Evolutionary conservation across 179 eudicot genomes (phyloP).

Genomic region (Gypsophila paniculata): DNA sequence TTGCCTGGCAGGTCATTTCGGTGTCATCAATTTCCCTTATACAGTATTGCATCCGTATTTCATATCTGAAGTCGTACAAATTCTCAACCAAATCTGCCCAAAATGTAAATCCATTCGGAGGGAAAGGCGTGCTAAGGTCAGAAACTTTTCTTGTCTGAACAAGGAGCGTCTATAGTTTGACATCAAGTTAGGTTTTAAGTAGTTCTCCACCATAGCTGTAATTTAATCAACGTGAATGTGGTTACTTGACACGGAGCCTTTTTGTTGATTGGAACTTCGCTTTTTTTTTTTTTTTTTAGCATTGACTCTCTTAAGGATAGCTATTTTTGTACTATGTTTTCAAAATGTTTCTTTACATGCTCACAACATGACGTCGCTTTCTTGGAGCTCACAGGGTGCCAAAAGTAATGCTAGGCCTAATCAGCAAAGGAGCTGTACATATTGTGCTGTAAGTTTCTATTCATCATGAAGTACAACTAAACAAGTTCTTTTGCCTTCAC

Average conservation of each 20-base stretch:
- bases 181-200: neutral
- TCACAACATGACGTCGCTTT: conserved; percentile 3
- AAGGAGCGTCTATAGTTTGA: neutral
- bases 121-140: conserved; percentile 55
- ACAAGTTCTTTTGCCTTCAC: neutral
- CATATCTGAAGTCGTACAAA: conserved; percentile 61
- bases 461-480: conserved; percentile 5
- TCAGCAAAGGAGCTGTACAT: conserved; percentile 46
- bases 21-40: conserved; percentile 57
- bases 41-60: conserved; percentile 78
- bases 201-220: neutral
- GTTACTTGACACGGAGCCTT: too few species aligned
- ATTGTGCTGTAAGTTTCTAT: conserved; percentile 53
- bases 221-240: neutral
- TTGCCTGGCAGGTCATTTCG: conserved; percentile 75
- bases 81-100: conserved; percentile 80
- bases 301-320: neutral
- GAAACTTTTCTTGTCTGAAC: conserved; percentile 25
- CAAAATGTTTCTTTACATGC: neutral
- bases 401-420: conserved; percentile 35
- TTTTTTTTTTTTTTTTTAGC: too few species aligned
- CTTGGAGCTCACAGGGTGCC: conserved; percentile 28
- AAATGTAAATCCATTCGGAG: conserved; percentile 68
- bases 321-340: neutral
- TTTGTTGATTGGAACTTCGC: too few species aligned